Base-by-base conservation (phyloP, 2,329 filamentous ascomycete species). In the Anthostomella pinea region DNA sequence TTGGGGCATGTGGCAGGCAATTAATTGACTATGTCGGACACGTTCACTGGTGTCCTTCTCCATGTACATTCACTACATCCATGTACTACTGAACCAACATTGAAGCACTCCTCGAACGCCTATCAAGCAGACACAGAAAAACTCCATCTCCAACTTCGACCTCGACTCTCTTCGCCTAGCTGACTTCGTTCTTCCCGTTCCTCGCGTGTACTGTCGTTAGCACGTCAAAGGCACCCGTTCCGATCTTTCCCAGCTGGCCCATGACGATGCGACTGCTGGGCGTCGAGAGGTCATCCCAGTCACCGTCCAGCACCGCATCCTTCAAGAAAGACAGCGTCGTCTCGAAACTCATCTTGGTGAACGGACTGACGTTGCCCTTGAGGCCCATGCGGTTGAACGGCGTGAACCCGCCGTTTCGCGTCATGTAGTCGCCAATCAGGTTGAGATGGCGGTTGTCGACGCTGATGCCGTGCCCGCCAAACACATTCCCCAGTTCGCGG, bases 301-400 rank as follows among this genome's bases (percentile, higher is more conserved):
- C 93, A 32, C 87, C 83, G 56, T 95, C 88, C 39, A 94, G 70
- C 17, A 96, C 84, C 2, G 93, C 90, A 58, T 97, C 93, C 63
- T 86, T 90, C 56, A 98, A 73, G 71, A 96, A 96, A 1, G 85
- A 83, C 24, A 97, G 77, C 3, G 93, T 98, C 4, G 93, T 98
- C 75, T 98, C 93, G 68, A 97, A 98, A 63, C 87, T 95, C 91
- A 97, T 97, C 75, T 97, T 97, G 66, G 93, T 91, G 53, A 98
- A 91, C 0, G 93, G 89, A 49, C 83, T 90, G 18, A 91, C 83
- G 56, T 87, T 90, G 48, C 86, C 82, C 58, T 81, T 82, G 43
- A 98, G 71, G 1, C 91, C 93, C 58, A 87, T 94, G 31, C 93
- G 85, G 66, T 87, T 95, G 69, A 98, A 98, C 1, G 93, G 83